Percentiles rank a stretch among this genome's conserved stretches.
These are phyloP conservation scores for Fusarium buxicola DNA, from an alignment of 2,329 filamentous ascomycete genomes.

Conservation along the genomic window DNA sequence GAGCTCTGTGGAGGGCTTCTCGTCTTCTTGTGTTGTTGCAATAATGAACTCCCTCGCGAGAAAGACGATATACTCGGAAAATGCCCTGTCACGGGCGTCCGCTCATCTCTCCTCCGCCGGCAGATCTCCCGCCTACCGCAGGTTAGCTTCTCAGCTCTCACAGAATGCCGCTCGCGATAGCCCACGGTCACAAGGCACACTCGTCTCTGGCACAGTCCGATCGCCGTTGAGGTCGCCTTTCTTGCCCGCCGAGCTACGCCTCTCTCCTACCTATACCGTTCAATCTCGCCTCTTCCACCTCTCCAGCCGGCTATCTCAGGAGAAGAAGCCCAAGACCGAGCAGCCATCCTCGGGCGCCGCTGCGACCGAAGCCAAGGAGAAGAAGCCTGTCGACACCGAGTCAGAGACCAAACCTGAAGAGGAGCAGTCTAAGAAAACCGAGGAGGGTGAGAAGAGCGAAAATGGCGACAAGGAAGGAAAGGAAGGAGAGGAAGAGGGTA, in stretches of 20 bases:
- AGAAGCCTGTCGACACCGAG: constrained; percentile 52
- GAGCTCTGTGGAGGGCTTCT: constrained; percentile 46
- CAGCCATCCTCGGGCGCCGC: constrained; percentile 41
- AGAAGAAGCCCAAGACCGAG: constrained; percentile 52
- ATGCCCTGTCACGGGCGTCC: constrained; percentile 56
- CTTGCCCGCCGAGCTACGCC: constrained; percentile 50
- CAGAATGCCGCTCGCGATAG: constrained; percentile 45
- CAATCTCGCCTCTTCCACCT: constrained; percentile 51
- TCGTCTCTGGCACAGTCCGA: constrained; percentile 46
- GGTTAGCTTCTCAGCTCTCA: constrained; percentile 57
- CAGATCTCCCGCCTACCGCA: constrained; percentile 61
- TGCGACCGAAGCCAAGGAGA: constrained; percentile 56
- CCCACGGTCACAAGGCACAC: constrained; percentile 44
- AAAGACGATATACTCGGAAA: constrained; percentile 57
- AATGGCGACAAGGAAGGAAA: constrained; percentile 58
- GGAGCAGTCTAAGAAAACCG: constrained; percentile 57
- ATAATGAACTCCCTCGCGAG: constrained; percentile 61
- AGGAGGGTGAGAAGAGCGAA: constrained; percentile 52
- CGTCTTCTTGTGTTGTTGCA: constrained; percentile 40
- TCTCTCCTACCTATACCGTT: constrained; percentile 48
- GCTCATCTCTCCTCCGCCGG: constrained; percentile 53
- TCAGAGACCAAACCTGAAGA: constrained; percentile 53
- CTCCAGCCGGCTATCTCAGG: constrained; percentile 46
- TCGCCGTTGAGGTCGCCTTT: constrained; percentile 61
- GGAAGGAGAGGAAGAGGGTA: constrained; percentile 60